These are phyloP conservation scores for Paecilomyces niveus DNA, from an alignment of 2,329 filamentous ascomycete genomes.

Conservation along the genomic window DNA sequence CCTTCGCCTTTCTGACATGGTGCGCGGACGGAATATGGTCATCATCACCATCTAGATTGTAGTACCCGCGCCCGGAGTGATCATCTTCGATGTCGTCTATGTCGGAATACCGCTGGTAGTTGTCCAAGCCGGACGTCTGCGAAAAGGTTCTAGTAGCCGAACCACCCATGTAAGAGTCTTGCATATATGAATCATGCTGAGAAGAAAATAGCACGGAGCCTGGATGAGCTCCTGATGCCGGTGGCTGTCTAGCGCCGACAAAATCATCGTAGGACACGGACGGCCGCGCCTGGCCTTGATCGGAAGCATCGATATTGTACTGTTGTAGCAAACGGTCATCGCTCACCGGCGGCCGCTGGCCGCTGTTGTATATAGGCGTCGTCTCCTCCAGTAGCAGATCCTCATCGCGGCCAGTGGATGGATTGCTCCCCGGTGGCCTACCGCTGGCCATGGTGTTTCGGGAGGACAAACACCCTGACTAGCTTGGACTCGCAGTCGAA, in stretches of 20 bases:
- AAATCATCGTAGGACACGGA: slow-evolving; percentile 95
- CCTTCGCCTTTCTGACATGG: slow-evolving; percentile 52
- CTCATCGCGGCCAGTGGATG: slow-evolving; percentile 36
- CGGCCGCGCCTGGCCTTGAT: slow-evolving; percentile 61
- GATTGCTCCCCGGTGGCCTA: slow-evolving; percentile 47
- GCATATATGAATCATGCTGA: slow-evolving; percentile 26
- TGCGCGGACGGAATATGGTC: slow-evolving; percentile 47
- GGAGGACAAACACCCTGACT: slow-evolving; percentile 29
- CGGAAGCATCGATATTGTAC: slow-evolving; percentile 62
- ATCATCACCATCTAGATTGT: slow-evolving; percentile 58
- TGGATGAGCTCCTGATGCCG: slow-evolving; percentile 35
- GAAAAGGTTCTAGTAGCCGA: slow-evolving; percentile 46
- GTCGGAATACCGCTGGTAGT: slow-evolving; percentile 90
- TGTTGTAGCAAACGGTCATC: slow-evolving; percentile 73
- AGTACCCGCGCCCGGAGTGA: slow-evolving; percentile 63
- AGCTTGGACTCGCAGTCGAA: slow-evolving; percentile 11
- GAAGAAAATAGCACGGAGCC: slow-evolving; percentile 32
- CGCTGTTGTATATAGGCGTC: slow-evolving; percentile 57
- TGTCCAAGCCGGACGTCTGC: slow-evolving; percentile 75
- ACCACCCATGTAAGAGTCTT: slow-evolving; percentile 31
- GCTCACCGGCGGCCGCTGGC: slow-evolving; percentile 69
- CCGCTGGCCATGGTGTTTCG: slow-evolving; percentile 41
- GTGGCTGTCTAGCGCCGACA: slow-evolving; percentile 59
- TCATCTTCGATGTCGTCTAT: slow-evolving; percentile 78
- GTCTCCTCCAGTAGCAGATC: slow-evolving; percentile 37